A percentile compares a stretch with the other conserved stretches of the same genome.
Evolutionary conservation across 2,329 filamentous ascomycete genomes (phyloP).

Genomic region (Cercospora sojina): DNA sequence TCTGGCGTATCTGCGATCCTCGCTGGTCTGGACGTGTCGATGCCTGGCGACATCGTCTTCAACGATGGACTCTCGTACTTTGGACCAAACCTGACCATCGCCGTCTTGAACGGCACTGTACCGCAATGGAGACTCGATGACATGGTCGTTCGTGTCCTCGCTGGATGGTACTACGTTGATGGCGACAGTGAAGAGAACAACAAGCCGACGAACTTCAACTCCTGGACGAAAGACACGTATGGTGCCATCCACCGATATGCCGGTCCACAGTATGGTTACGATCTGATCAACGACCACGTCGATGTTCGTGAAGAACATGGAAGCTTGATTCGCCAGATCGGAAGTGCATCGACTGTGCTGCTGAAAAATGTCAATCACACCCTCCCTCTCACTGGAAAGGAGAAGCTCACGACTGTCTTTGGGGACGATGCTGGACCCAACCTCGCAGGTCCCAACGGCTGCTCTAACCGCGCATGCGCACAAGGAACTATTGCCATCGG

Average conservation of each 20-base stretch:
- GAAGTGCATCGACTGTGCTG: constrained; percentile 71
- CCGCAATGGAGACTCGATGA: constrained; percentile 35
- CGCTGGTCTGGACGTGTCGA: constrained; percentile 38
- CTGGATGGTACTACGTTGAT: constrained; percentile 51
- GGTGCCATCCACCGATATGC: constrained; percentile 64
- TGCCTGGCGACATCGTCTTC: constrained; percentile 32
- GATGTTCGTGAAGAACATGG: constrained; percentile 78
- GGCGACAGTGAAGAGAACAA: constrained; percentile 52
- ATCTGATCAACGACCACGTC: constrained; percentile 73
- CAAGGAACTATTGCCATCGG: constrained; percentile 64
- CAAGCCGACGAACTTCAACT: constrained; percentile 72
- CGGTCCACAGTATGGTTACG: constrained; percentile 54
- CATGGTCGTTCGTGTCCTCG: constrained; percentile 36
- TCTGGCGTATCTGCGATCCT: constrained; percentile 32
- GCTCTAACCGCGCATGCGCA: constrained; percentile 63
- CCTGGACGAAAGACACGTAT: constrained; percentile 77
- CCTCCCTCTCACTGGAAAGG: constrained; percentile 59
- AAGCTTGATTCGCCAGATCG: constrained; percentile 69
- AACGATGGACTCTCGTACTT: constrained; percentile 28
- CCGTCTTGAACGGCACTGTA: constrained; percentile 36
- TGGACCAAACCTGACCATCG: constrained; percentile 52
- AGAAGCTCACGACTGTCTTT: constrained; percentile 72
- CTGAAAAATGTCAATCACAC: constrained; percentile 59
- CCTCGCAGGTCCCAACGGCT: constrained; percentile 73
- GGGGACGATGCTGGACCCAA: constrained; percentile 81